A percentile compares a stretch with the other conserved stretches of the same genome.
Conservation (phyloP, 768 basidiomycete species). For the Termitomyces sp. region DNA sequence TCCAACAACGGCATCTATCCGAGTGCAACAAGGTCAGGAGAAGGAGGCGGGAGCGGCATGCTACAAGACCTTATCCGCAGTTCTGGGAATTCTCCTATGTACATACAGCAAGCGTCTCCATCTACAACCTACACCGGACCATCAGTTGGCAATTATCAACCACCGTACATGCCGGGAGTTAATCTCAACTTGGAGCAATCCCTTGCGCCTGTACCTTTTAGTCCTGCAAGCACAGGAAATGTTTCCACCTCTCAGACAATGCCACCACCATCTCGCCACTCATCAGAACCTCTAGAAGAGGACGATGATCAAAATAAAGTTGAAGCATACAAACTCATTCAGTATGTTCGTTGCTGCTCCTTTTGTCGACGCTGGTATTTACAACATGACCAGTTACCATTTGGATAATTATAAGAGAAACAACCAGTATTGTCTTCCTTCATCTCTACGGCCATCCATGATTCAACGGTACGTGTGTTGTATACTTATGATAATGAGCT, state of each 20-base stretch:
- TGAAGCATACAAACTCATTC: conserved; percentile 80
- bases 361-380: not conserved
- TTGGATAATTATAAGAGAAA: conserved; percentile 87
- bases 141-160: conserved; percentile 34
- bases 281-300: conserved; percentile 47
- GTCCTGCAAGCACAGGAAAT: conserved; percentile 23
- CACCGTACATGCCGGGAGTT: conserved; percentile 52
- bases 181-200: conserved; percentile 54
- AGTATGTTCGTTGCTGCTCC: conserved; percentile 37
- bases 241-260: conserved; percentile 30
- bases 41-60: conserved; percentile 35
- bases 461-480: conserved; percentile 63
- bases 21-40: conserved; percentile 34
- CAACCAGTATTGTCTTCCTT: conserved; percentile 80
- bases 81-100: conserved; percentile 54
- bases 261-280: conserved; percentile 20
- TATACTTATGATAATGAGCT: not conserved
- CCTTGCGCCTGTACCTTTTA: conserved; percentile 47
- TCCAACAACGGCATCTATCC: conserved; percentile 43
- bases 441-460: conserved; percentile 82
- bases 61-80: conserved; percentile 60
- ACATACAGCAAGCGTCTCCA: conserved; percentile 42
- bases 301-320: conserved; percentile 68
- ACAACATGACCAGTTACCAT: conserved; percentile 59
- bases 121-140: conserved; percentile 35